Conservation (phyloP, 2,329 filamentous ascomycete species). For the Penicillium sp. region DNA sequence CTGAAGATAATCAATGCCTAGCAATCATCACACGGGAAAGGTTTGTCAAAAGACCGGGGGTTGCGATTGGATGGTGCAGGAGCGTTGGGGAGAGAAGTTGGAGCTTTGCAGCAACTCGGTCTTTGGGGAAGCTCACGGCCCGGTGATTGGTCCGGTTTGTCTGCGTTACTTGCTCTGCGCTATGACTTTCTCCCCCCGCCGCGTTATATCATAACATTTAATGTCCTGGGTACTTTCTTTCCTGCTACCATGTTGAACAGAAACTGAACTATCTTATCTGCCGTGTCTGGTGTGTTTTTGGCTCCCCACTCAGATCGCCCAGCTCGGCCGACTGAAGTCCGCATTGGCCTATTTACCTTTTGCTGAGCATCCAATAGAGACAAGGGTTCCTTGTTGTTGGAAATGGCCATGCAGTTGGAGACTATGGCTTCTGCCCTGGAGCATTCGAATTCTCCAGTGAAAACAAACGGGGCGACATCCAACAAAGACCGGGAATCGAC, state of each 20-base stretch:
- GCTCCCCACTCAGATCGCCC: neutral
- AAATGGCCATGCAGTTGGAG: slow-evolving; percentile 18
- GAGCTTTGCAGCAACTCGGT: slow-evolving; percentile 10
- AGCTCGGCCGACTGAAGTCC: slow-evolving; percentile 1
- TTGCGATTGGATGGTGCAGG: slow-evolving; percentile 2
- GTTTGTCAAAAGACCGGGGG: neutral
- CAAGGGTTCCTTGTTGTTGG: slow-evolving; percentile 3
- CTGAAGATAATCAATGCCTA: neutral
- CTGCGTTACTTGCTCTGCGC: slow-evolving; percentile 11
- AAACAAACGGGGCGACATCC: slow-evolving; percentile 7
- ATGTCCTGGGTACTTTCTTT: neutral
- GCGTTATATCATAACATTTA: slow-evolving; percentile 1
- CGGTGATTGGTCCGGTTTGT: slow-evolving; percentile 17
- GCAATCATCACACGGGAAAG: slow-evolving; percentile 1
- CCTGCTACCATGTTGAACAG: neutral
- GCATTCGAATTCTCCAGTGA: slow-evolving; percentile 1
- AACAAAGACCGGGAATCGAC: slow-evolving; percentile 2
- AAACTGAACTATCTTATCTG: neutral
- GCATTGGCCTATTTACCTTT: neutral
- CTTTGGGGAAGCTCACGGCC: slow-evolving; percentile 5
- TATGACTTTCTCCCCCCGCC: slow-evolving; percentile 9
- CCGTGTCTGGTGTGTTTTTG: neutral
- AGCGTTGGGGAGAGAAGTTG: slow-evolving; percentile 11
- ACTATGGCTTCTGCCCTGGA: slow-evolving; percentile 13
- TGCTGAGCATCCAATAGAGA: neutral